phyloP scores from a whole-genome alignment of 1,284 basidiomycete genomes.

The Chondrostereum purpureum region DNA sequence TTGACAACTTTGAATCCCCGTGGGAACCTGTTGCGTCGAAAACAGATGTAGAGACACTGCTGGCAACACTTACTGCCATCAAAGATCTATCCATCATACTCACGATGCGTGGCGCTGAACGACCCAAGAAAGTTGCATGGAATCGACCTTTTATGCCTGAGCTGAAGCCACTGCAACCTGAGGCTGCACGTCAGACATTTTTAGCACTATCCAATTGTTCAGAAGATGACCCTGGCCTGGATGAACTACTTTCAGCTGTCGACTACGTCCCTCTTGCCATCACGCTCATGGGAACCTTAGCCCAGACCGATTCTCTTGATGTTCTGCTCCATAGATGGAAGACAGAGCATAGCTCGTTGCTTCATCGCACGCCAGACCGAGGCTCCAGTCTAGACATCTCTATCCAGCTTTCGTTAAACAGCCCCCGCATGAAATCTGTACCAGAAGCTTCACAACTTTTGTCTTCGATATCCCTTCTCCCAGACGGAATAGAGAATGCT shows the following conservation, averaged over 20 bases:
- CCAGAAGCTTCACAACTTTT: slow-evolving; percentile 14
- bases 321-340: slow-evolving; percentile 13
- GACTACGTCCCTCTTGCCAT: slow-evolving; percentile 15
- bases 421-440: slow-evolving; percentile 16
- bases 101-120: slow-evolving; percentile 13
- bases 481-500: slow-evolving; percentile 14
- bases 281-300: slow-evolving; percentile 14
- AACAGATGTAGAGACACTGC: slow-evolving; percentile 9
- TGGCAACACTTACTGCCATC: slow-evolving; percentile 8
- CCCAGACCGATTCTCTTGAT: slow-evolving; percentile 14
- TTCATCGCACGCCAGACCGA: slow-evolving; percentile 11
- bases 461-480: slow-evolving; percentile 14
- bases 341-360: slow-evolving; percentile 14
- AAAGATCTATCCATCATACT: slow-evolving; percentile 11
- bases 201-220: slow-evolving; percentile 13
- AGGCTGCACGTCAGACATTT: slow-evolving; percentile 11
- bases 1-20: slow-evolving; percentile 17
- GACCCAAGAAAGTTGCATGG: slow-evolving; percentile 12
- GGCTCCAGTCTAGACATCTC: slow-evolving; percentile 14
- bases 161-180: neutral
- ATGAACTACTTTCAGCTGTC: slow-evolving; percentile 13
- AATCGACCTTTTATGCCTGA: neutral
- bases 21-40: slow-evolving; percentile 9
- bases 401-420: slow-evolving; percentile 14
- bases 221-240: slow-evolving; percentile 15